Evolutionary conservation across 2,329 filamentous ascomycete species (phyloP), one percentile per base, ranked within the genome.

Genomic region (Achaetomium macrosporum): DNA sequence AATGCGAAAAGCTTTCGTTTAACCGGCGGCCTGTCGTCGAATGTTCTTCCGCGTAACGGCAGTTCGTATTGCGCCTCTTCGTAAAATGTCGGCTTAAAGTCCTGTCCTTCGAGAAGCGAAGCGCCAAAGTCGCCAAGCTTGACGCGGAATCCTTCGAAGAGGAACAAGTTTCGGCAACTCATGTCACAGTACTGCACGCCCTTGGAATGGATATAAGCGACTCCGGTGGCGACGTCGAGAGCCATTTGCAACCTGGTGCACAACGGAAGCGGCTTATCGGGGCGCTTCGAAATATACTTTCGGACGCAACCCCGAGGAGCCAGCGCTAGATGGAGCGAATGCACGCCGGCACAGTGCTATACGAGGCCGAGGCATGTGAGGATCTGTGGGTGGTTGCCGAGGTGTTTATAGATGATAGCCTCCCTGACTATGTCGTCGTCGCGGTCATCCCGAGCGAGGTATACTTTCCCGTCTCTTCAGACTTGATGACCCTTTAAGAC

Each of bases 61-160:
- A 47, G 39, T 19, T 47, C 37, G 12, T 52, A 51, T n/a, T 42
- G 42, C 13, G 12, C 37, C 50, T 51, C 50, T 10, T 51, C 35
- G 25, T 29, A 41, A 13, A 35, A 36, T 7, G 33, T 42, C 36
- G 25, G 35, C 42, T 33, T 8, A 19, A 51, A 51, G 1, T 36
- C 37, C 25, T 10, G 42, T 3, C 42, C 42, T 20, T 46, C 3
- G 42, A 46, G 42, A 6, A 51, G 49, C 6, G 42, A 33, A 8
- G 20, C 49, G 20, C 49, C 49, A 41, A 50, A 51, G 29, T 51
- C 42, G 13, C 49, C 49, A 16, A 51, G 36, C 36, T 51, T 51
- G 17, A 46, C 37, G 9, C 42, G 35, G 42, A 51, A 36, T n/a
- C 30, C 49, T 35, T 33, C 35, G 42, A 51, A 51, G 42, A 51